Evolutionary conservation across 2,329 filamentous ascomycete species (phyloP).

Genomic region (Septoria petroselini): DNA sequence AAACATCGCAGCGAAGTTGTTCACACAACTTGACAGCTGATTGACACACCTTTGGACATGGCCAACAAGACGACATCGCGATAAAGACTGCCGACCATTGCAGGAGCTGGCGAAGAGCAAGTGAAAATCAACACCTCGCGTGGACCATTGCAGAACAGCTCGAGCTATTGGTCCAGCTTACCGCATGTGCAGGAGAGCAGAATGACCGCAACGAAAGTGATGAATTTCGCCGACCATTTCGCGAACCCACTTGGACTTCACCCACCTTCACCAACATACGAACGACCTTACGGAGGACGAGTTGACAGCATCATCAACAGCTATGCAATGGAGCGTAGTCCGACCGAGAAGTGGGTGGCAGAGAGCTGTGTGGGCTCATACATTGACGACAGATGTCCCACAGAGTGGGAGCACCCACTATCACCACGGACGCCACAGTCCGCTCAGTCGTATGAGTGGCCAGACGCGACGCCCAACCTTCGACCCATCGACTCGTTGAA

Average conservation of each 20-base stretch:
- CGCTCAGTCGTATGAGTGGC: not conserved
- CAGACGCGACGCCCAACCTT: not conserved
- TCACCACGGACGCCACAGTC: not conserved
- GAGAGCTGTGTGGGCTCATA: slow-evolving; percentile 24
- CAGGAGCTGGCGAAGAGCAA: not conserved
- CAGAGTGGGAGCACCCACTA: slow-evolving; percentile 19
- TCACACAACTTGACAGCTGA: not conserved
- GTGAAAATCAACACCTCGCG: not conserved
- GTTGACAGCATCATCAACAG: slow-evolving; percentile 9
- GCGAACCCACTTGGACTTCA: slow-evolving; percentile 8
- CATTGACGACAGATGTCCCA: slow-evolving; percentile 32
- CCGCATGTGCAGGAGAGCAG: slow-evolving; percentile 2
- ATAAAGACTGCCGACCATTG: not conserved
- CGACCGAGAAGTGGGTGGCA: slow-evolving; percentile 14
- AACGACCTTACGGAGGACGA: slow-evolving; percentile 1
- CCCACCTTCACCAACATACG: slow-evolving; percentile 3
- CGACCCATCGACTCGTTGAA: not conserved
- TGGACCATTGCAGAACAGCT: not conserved
- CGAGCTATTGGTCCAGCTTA: not conserved
- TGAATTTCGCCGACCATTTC: not conserved
- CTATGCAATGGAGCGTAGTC: slow-evolving; percentile 6
- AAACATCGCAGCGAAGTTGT: slow-evolving; percentile 2
- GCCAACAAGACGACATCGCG: not conserved
- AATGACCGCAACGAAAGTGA: slow-evolving; percentile 8
- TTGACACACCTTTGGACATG: not conserved